phyloP scores from a whole-genome alignment of 805 yeast genomes.

The Saccharomycopsis schoenii region DNA sequence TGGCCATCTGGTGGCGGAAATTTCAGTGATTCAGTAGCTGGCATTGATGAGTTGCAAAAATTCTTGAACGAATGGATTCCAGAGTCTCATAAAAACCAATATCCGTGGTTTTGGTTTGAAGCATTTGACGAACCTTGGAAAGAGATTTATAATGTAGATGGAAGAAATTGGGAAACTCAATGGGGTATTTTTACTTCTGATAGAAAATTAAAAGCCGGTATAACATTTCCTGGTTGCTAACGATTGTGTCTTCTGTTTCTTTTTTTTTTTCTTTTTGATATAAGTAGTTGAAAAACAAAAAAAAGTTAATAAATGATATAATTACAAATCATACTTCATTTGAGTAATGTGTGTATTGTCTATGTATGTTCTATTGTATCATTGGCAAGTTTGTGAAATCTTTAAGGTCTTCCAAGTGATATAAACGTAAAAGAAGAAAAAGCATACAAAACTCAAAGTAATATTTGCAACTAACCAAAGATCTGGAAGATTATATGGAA shows the following conservation, averaged over 20 bases:
- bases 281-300: neutral
- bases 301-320: neutral
- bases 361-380: neutral
- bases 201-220: constrained; percentile 35
- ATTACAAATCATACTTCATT: neutral
- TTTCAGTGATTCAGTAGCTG: constrained; percentile 38
- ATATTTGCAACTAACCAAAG: constrained; percentile 76
- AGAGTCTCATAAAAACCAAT: constrained; percentile 26
- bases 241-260: neutral
- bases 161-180: constrained; percentile 53
- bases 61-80: constrained; percentile 49
- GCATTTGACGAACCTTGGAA: constrained; percentile 74
- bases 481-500: constrained; percentile 68
- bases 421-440: constrained; percentile 77
- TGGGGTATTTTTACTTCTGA: constrained; percentile 56
- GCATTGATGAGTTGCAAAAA: constrained; percentile 31
- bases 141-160: constrained; percentile 32
- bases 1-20: constrained; percentile 63
- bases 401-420: constrained; percentile 41
- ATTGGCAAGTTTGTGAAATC: neutral
- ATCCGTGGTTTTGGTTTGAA: constrained; percentile 53
- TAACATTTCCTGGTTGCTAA: constrained; percentile 19
- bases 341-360: neutral
- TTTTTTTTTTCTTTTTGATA: constrained; percentile 1
- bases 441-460: constrained; percentile 64